Conservation (phyloP, 352 stramenopile species). For the Globisporangium nunn region DNA sequence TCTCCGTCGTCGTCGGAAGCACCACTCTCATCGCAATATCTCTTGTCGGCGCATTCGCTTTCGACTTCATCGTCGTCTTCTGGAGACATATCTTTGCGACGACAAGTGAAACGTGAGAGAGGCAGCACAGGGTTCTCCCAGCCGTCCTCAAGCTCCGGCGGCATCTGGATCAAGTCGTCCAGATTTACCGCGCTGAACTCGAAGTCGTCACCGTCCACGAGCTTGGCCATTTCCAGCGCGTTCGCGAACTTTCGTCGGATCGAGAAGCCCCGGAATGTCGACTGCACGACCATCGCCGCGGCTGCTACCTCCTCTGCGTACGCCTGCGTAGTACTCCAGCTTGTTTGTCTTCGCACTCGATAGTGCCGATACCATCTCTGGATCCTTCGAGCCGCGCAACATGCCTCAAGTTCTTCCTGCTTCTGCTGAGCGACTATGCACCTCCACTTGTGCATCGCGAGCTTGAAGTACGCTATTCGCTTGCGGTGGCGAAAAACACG, state of each 20-base stretch:
- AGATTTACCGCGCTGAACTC: constrained; percentile 47
- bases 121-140: constrained; percentile 49
- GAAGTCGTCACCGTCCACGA: constrained; percentile 15
- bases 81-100: too few species aligned
- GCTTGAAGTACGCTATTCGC: constrained; percentile 1
- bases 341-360: neutral
- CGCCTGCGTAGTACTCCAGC: neutral
- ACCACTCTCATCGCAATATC: too few species aligned
- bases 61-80: too few species aligned
- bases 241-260: constrained; percentile 59
- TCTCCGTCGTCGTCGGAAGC: too few species aligned
- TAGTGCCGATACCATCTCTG: constrained; percentile 3
- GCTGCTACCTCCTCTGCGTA: constrained; percentile 6
- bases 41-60: too few species aligned
- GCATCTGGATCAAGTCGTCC: constrained; percentile 44
- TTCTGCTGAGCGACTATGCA: neutral
- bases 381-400: neutral
- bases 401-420: neutral
- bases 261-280: constrained; percentile 60
- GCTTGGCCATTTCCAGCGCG: constrained; percentile 41
- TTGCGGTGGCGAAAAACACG: neutral
- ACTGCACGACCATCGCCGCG: constrained; percentile 52
- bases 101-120: neutral
- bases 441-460: constrained; percentile 2
- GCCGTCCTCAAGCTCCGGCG: constrained; percentile 48